Evolutionary conservation across 1,284 basidiomycete genomes (phyloP), one percentile per base, ranked within the genome.

Genomic region (Leccinum angustisporum): DNA sequence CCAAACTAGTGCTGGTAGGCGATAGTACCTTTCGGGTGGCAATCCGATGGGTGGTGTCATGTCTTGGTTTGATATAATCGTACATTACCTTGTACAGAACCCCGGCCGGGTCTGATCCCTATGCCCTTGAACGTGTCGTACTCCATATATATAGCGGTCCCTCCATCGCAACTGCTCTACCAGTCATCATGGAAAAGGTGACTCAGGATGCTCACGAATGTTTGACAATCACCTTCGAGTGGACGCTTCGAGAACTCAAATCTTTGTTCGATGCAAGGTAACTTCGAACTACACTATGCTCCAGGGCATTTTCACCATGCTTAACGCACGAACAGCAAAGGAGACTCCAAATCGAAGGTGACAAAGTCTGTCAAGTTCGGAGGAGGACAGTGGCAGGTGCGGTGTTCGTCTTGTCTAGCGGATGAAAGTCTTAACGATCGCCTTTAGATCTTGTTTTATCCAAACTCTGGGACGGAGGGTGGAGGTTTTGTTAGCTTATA

Each of bases 361-460:
- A 86, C 81, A 21, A 89, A 87, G 71, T 88, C 86, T 2, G 76
- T 79, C 18, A 80, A 79, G 67, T 91, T 91, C 67, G 88, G 87
- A 21, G 81, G 78, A n/a, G 87, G 86, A 36, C 78, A 81, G 58
- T 91, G 89, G 89, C 88, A 90, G 78, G 87, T 86, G 63, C 60
- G 65, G 56, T 31, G 10, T 52, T 8, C 6, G 7, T 16, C 30
- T 50, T 31, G 6, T 31, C 25, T 18, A 7, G 34, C 36, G 25
- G 38, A 33, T 18, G n/a, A 16, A 18, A 48, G 5, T 7, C 14
- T 6, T 61, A 3, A 63, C 40, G 18, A 9, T 50, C n/a, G 21
- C 40, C 0, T 16, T 61, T 69, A 92, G 84, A 86, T 92, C 52
- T 72, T 94, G 54, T 92, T 92, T 75, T 94, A 93, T 72, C 83